Evolutionary conservation across 495 filamentous ascomycete genomes (phyloP).

Genomic region (Echria macrotheca): DNA sequence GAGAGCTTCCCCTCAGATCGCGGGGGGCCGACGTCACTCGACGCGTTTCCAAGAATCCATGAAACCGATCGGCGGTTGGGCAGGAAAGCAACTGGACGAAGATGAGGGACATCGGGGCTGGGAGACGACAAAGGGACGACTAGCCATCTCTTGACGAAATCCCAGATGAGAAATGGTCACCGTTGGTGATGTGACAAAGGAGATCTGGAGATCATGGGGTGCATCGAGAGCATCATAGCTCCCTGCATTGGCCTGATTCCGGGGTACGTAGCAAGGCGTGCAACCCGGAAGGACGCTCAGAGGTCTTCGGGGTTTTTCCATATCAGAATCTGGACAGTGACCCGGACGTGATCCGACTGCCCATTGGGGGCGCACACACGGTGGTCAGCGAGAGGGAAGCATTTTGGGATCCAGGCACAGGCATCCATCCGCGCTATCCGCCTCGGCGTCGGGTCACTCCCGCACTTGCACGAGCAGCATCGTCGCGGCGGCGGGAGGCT

Average conservation of each 20-base stretch:
- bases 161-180: no score
- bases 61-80: conserved; percentile 10
- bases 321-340: conserved; percentile 15
- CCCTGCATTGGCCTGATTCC: conserved; percentile 1
- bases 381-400: no score
- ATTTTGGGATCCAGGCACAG: background rate
- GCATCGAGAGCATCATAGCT: conserved; percentile 4
- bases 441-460: conserved; percentile 19
- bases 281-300: no score
- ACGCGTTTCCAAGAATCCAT: background rate
- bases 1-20: background rate
- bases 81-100: background rate
- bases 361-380: no score
- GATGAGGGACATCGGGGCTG: background rate
- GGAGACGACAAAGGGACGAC: background rate
- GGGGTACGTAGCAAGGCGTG: no score
- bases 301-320: no score
- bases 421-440: conserved; percentile 20
- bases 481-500: no score
- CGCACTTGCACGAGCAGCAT: conserved; percentile 14
- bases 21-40: conserved; percentile 9
- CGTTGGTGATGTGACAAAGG: conserved; percentile 3
- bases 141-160: background rate
- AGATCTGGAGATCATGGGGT: background rate
- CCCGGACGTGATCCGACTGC: conserved; percentile 15